These are phyloP conservation scores for Alternaria longipes DNA, from an alignment of 2,329 filamentous ascomycete genomes.

Conservation along the genomic window DNA sequence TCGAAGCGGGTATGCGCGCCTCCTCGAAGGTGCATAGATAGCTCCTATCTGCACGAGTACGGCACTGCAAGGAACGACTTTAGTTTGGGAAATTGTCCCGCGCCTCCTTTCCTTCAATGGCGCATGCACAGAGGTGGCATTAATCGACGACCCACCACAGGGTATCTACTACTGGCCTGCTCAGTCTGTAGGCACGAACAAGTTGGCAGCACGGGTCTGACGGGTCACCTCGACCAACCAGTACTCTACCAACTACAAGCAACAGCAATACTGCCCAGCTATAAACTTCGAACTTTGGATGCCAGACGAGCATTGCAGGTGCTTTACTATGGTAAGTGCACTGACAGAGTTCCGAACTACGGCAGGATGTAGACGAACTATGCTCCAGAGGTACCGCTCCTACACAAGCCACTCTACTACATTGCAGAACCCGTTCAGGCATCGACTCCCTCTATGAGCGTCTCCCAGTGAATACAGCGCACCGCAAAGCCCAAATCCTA, in stretches of 20 bases:
- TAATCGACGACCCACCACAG: background rate
- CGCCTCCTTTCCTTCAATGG: background rate
- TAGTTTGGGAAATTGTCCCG: background rate
- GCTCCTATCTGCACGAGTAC: slow-evolving; percentile 1
- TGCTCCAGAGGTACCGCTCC: too few relatives aligned
- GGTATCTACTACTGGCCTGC: too few relatives aligned
- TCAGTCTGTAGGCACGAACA: too few relatives aligned
- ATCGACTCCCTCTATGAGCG: too few relatives aligned
- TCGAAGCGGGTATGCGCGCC: slow-evolving; percentile 12
- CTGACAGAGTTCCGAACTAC: too few relatives aligned
- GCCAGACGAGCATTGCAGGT: too few relatives aligned
- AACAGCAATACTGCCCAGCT: background rate
- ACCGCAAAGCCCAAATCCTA: too few relatives aligned
- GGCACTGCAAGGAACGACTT: slow-evolving; percentile 3
- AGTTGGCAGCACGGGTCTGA: background rate
- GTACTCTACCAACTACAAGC: background rate
- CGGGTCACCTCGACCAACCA: background rate
- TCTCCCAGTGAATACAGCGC: background rate
- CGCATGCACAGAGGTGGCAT: background rate
- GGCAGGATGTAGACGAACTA: too few relatives aligned
- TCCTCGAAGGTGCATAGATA: background rate
- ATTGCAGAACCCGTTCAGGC: too few relatives aligned
- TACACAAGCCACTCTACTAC: too few relatives aligned
- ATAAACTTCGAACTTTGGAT: too few relatives aligned
- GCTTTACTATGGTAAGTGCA: too few relatives aligned